These are phyloP conservation scores for Colletotrichum lini DNA, from an alignment of 2,329 filamentous ascomycete genomes.

Conservation along the genomic window DNA sequence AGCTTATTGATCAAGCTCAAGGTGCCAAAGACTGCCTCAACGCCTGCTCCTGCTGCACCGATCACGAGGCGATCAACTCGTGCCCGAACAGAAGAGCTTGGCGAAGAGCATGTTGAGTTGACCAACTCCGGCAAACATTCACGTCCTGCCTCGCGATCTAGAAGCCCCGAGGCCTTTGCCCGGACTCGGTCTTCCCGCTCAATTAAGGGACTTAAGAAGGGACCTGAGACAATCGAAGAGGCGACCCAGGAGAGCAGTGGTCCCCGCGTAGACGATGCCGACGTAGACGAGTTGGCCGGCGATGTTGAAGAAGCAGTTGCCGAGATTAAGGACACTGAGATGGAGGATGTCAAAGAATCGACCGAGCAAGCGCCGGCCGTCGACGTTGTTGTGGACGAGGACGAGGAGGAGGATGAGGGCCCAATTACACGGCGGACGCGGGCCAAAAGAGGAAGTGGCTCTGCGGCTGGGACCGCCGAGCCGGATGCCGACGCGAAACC, in stretches of 20 bases:
- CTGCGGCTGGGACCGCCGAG: constrained; percentile 49
- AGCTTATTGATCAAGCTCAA: constrained; percentile 61
- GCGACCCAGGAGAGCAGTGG: constrained; percentile 67
- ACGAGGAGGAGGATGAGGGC: constrained; percentile 65
- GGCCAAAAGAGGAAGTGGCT: constrained; percentile 51
- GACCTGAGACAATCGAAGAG: constrained; percentile 65
- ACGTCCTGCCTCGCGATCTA: constrained; percentile 62
- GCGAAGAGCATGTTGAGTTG: constrained; percentile 70
- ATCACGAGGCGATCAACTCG: constrained; percentile 65
- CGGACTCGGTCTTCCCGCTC: constrained; percentile 64
- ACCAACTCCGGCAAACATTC: constrained; percentile 74
- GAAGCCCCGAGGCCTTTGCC: constrained; percentile 67
- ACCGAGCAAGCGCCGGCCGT: constrained; percentile 52
- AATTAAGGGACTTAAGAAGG: constrained; percentile 65
- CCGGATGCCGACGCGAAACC: constrained; percentile 46
- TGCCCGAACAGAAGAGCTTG: constrained; percentile 68
- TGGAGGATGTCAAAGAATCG: constrained; percentile 48
- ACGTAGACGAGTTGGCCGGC: constrained; percentile 56
- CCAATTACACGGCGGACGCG: constrained; percentile 64
- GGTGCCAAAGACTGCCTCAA: constrained; percentile 49
- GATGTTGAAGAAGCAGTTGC: constrained; percentile 49
- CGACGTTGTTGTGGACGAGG: constrained; percentile 50
- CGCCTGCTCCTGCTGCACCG: constrained; percentile 40
- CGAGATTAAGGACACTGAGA: constrained; percentile 43
- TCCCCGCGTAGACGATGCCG: constrained; percentile 52